Evolutionary conservation across 1,139 yeast species (phyloP).

Genomic region (Suzukiozyma palmioleophila): DNA sequence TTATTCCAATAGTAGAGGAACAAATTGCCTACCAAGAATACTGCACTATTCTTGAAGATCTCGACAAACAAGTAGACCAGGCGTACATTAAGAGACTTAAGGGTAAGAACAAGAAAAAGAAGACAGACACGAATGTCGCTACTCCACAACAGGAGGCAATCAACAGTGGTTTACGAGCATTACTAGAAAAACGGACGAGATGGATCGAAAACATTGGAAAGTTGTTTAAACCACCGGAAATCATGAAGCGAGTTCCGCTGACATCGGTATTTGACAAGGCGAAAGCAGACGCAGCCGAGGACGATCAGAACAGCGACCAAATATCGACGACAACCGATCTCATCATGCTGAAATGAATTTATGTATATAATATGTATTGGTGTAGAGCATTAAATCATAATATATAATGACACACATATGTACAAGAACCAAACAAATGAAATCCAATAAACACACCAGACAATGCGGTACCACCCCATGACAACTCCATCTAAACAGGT

Average conservation of each 20-base stretch:
- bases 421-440: background rate
- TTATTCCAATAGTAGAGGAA: constrained; percentile 78
- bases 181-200: constrained; percentile 78
- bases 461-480: too few species aligned
- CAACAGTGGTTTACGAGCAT: constrained; percentile 70
- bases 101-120: constrained; percentile 78
- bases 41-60: constrained; percentile 80
- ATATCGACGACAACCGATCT: constrained; percentile 3
- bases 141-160: constrained; percentile 51
- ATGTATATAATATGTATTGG: constrained; percentile 1
- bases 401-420: background rate
- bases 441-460: too few species aligned
- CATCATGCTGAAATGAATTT: background rate
- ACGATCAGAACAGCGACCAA: constrained; percentile 26
- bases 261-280: constrained; percentile 47
- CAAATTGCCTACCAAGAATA: constrained; percentile 96
- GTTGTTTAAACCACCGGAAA: constrained; percentile 62
- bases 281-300: constrained; percentile 40
- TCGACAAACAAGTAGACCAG: constrained; percentile 95
- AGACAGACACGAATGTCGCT: constrained; percentile 36
- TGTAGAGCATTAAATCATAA: background rate
- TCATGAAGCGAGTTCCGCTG: constrained; percentile 73
- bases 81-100: constrained; percentile 82
- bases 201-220: constrained; percentile 93
- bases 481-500: too few species aligned